Evolutionary conservation across 176 grass and related monocot genomes (phyloP).

Genomic region (Bothriochloa decipiens): DNA sequence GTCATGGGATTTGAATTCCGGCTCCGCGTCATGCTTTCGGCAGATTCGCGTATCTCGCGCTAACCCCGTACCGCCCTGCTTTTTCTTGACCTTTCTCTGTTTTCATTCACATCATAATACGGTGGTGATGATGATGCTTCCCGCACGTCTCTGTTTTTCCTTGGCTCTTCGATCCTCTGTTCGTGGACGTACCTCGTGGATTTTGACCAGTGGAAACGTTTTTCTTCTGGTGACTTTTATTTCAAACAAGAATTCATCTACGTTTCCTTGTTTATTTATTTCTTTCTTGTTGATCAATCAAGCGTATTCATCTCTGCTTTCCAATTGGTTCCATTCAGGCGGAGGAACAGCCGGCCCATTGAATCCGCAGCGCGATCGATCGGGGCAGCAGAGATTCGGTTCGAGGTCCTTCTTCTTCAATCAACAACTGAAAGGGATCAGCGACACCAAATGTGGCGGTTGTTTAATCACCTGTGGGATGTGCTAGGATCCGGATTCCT

Average conservation of each 20-base stretch:
- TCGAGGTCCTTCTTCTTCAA: not conserved
- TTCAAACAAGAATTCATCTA: not conserved
- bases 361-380: not conserved
- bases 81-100: not conserved
- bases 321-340: slow-evolving; percentile 30
- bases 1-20: slow-evolving; percentile 9
- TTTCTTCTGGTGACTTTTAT: not conserved
- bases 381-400: not conserved
- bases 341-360: not conserved
- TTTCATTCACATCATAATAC: not conserved
- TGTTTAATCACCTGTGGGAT: slow-evolving; percentile 55
- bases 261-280: not conserved
- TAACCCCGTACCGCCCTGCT: too few species aligned
- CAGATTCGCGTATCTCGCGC: slow-evolving; percentile 28
- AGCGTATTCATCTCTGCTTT: slow-evolving; percentile 27
- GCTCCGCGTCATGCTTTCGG: slow-evolving; percentile 16
- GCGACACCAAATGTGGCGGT: slow-evolving; percentile 45
- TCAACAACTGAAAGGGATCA: not conserved
- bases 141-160: slow-evolving; percentile 27
- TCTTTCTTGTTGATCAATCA: not conserved
- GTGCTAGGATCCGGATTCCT: slow-evolving; percentile 60
- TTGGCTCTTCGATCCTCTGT: not conserved
- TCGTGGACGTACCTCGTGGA: not conserved
- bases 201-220: slow-evolving; percentile 18
- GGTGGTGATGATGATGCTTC: not conserved